These are phyloP conservation scores for Linum tenue DNA, from an alignment of 345 rosid genomes.

Conservation along the genomic window DNA sequence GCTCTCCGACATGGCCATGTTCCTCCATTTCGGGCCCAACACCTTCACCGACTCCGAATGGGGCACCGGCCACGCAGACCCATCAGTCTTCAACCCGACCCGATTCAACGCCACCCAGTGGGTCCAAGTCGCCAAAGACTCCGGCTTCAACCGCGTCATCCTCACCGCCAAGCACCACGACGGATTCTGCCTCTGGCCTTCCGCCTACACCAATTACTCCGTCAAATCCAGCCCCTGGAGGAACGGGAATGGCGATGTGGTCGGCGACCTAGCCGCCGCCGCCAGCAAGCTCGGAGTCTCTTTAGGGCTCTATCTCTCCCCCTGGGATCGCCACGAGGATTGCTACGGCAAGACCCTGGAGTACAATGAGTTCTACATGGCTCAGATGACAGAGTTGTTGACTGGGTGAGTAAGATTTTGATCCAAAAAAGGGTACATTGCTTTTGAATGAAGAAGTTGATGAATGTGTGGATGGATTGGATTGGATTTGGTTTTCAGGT, in stretches of 20 bases:
- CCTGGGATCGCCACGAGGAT: slow-evolving; percentile 85
- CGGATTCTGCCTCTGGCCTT: slow-evolving; percentile 95
- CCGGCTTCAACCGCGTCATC: slow-evolving; percentile 60
- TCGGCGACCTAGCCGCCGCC: slow-evolving; percentile 55
- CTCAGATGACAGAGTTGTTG: slow-evolving; percentile 79
- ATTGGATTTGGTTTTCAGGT: slow-evolving; percentile 28
- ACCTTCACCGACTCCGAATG: slow-evolving; percentile 84
- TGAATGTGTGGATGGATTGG: background rate
- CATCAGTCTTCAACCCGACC: slow-evolving; percentile 61
- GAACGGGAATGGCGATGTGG: slow-evolving; percentile 61
- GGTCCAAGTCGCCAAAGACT: slow-evolving; percentile 61
- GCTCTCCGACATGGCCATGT: slow-evolving; percentile 55
- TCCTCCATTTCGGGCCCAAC: slow-evolving; percentile 84
- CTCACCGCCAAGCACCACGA: slow-evolving; percentile 93
- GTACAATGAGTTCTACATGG: slow-evolving; percentile 77
- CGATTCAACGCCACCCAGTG: slow-evolving; percentile 65
- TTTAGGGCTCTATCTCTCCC: slow-evolving; percentile 74
- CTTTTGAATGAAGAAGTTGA: background rate
- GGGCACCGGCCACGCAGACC: slow-evolving; percentile 69
- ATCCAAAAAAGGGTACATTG: background rate
- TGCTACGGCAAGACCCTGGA: slow-evolving; percentile 66
- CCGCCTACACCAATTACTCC: slow-evolving; percentile 61
- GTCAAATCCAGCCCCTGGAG: slow-evolving; percentile 62
- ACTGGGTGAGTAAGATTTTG: slow-evolving; percentile 44
- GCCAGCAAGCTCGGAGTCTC: slow-evolving; percentile 47